A percentile compares a stretch with the other conserved stretches of the same genome.
Evolutionary conservation across 2,329 filamentous ascomycete species (phyloP).

Genomic region (Pseudopyricularia cyperi): DNA sequence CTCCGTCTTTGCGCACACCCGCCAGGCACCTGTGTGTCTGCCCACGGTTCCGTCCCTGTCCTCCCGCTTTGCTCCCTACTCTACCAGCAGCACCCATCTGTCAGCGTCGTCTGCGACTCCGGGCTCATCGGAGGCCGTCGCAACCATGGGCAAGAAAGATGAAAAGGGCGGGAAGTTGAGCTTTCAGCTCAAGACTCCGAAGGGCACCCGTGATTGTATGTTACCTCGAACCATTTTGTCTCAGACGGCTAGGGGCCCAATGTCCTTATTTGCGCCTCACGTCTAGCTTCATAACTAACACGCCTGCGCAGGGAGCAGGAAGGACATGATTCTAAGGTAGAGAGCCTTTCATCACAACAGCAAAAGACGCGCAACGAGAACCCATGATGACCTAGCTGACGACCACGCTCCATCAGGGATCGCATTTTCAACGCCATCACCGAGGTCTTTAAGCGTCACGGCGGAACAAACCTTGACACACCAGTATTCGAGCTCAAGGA

Average conservation of each 20-base stretch:
- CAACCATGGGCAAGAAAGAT: conserved; percentile 7
- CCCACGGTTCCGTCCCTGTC: background rate
- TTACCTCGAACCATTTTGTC: background rate
- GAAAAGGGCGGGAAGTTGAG: conserved; percentile 15
- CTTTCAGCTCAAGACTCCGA: conserved; percentile 56
- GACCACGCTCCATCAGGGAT: background rate
- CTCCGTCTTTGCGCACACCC: background rate
- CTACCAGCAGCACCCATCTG: background rate
- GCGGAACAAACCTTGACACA: conserved; percentile 58
- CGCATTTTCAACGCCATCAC: conserved; percentile 9
- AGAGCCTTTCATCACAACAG: background rate
- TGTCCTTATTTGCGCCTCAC: background rate
- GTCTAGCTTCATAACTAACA: background rate
- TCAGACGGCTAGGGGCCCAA: background rate
- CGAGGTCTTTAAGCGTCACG: conserved; percentile 38
- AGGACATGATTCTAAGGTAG: conserved; percentile 3
- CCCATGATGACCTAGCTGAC: background rate
- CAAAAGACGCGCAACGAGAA: background rate
- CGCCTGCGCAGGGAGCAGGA: background rate
- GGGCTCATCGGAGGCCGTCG: background rate
- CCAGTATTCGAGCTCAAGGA: conserved; percentile 67
- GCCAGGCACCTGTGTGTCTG: background rate
- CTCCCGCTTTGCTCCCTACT: background rate
- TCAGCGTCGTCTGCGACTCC: background rate
- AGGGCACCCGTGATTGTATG: conserved; percentile 58